phyloP scores from a whole-genome alignment of 306 rosid species.

The Lablab purpureus region DNA sequence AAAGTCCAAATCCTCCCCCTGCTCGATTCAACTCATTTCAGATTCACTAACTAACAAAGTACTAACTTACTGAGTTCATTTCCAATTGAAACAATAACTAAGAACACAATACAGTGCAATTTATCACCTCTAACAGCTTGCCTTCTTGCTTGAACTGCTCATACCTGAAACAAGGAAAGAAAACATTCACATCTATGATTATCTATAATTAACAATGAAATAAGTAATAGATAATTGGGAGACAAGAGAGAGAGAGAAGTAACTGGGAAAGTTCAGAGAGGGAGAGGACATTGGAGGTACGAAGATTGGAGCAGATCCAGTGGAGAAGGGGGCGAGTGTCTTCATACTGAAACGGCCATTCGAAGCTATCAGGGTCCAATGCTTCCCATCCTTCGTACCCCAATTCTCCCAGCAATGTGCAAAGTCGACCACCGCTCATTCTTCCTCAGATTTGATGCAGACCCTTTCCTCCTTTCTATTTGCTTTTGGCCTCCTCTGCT shows the following conservation, averaged over 20 bases:
- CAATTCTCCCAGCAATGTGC: conserved; percentile 71
- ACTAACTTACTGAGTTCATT: neutral
- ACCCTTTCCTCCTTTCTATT: neutral
- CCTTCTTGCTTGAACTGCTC: conserved; percentile 83
- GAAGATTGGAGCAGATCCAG: conserved; percentile 95
- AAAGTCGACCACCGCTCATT: conserved; percentile 79
- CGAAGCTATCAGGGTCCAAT: conserved; percentile 90
- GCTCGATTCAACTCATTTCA: conserved; percentile 18
- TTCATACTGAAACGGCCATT: conserved; percentile 95
- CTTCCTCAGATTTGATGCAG: neutral
- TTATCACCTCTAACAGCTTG: conserved; percentile 82
- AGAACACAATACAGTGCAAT: neutral
- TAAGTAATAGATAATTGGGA: neutral
- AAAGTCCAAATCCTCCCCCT: conserved; percentile 94
- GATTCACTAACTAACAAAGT: neutral
- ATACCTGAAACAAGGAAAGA: conserved; percentile 54
- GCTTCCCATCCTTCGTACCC: conserved; percentile 70
- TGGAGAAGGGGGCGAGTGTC: conserved; percentile 88
- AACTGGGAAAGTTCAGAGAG: conserved; percentile 82
- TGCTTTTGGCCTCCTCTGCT: neutral
- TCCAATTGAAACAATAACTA: neutral
- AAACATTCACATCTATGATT: neutral
- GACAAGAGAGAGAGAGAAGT: neutral
- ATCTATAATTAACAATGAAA: neutral
- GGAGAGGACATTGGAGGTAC: conserved; percentile 88